Evolutionary conservation across 805 yeast genomes (phyloP), one percentile per base, ranked within the genome.

Genomic region (Wickerhamomyces chaumierensis): DNA sequence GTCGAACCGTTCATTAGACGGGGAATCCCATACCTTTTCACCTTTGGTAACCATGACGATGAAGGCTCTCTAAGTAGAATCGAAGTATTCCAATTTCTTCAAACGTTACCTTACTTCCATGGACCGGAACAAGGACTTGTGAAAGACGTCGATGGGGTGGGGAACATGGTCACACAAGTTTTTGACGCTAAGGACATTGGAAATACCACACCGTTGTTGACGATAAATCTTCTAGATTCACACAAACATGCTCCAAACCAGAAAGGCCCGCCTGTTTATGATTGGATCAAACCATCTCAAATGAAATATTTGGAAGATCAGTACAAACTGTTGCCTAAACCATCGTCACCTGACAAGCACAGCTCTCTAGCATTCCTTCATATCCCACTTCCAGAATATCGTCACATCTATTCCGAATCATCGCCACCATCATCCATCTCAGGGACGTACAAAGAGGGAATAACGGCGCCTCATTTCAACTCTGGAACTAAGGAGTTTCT

Each of bases 1-100:
- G 66, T 81, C 9, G 63, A 69, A 11, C 94, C 95, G 0, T 73
- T 85, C 20, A 69, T 88, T 18, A 50, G 62, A 14, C 62, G 83
- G 35, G 58, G 68, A 36, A 81, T 88, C 8, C 96, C 97, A 3
- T 92, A 73, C 65, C 90, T 96, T 0, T 68, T 82, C 46, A 76
- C 79, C 8, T 69, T 90, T 65, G 98, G 98, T 1, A 92, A 92
- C 56, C 98, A 92, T 56, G 98, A 92, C 56, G 92, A 81, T 52
- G 94, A 88, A 60, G 90, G 95, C 1, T 69, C 78, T 4, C 48
- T 86, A 41, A 44, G 64, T 14, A 69, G 95, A 31, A 54, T 60
- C 39, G 73, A 77, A 46, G 51, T 86, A 33, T 81, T 87, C 75
- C 51, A 65, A 3, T 51, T 82, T 6, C 65, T 75, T 3, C 46